phyloP scores from a whole-genome alignment of 2,329 filamentous ascomycete species.

The Seiridium cupressi region DNA sequence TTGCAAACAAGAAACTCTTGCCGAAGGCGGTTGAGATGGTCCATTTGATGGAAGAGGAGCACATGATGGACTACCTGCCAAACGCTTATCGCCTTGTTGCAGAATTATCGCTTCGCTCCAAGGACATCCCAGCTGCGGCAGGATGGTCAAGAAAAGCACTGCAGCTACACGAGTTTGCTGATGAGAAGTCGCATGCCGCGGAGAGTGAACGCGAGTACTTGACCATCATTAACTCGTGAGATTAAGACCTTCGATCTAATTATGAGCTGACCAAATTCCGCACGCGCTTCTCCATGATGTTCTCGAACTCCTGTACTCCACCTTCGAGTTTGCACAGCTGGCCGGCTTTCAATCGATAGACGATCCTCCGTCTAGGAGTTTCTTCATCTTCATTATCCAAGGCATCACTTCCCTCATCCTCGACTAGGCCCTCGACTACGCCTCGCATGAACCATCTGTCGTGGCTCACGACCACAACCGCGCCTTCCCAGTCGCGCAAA shows the following conservation, averaged over 20 bases:
- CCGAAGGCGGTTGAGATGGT: not conserved
- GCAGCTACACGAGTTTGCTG: not conserved
- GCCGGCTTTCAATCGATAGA: conserved; percentile 61
- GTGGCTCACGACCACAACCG: conserved; percentile 75
- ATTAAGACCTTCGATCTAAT: not conserved
- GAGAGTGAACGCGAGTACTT: not conserved
- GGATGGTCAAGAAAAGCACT: conserved; percentile 1
- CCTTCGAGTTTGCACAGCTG: conserved; percentile 52
- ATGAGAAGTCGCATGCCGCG: not conserved
- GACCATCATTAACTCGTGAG: not conserved
- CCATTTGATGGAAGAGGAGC: conserved; percentile 1
- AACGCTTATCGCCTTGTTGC: not conserved
- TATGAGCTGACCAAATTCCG: conserved; percentile 11
- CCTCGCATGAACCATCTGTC: conserved; percentile 79
- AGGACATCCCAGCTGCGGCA: not conserved
- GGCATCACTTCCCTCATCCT: conserved; percentile 35
- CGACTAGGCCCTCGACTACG: conserved; percentile 63
- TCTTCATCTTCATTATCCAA: conserved; percentile 43
- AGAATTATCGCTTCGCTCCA: not conserved
- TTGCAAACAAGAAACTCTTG: conserved; percentile 27
- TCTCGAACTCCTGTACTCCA: conserved; percentile 66
- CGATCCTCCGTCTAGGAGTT: conserved; percentile 43
- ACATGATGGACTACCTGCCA: conserved; percentile 7
- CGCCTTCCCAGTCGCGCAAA: conserved; percentile 68
- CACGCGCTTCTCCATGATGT: conserved; percentile 59